Percentiles rank a stretch among this genome's conserved stretches.
phyloP scores from a whole-genome alignment of 768 basidiomycete species.

The Favolaschia claudopus region DNA sequence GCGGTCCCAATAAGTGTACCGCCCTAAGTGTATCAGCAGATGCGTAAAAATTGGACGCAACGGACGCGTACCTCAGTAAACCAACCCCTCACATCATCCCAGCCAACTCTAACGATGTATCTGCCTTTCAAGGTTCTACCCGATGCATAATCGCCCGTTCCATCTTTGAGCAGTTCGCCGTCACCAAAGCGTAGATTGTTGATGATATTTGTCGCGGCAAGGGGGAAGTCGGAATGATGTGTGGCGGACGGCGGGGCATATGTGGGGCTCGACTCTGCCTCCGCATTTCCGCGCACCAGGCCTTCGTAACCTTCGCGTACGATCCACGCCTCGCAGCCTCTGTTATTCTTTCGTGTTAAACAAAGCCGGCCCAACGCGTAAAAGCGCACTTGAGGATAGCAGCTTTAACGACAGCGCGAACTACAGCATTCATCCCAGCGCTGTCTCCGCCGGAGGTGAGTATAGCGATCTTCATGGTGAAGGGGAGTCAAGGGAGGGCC shows the following conservation, averaged over 20 bases:
- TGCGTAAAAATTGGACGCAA: not conserved
- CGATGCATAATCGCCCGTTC: slow-evolving; percentile 75
- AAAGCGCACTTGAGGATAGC: slow-evolving; percentile 84
- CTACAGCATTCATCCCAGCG: slow-evolving; percentile 97
- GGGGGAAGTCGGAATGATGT: slow-evolving; percentile 11
- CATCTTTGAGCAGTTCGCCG: slow-evolving; percentile 77
- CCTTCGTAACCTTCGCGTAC: slow-evolving; percentile 99
- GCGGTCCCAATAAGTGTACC: slow-evolving; percentile 98
- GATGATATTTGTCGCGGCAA: slow-evolving; percentile 48
- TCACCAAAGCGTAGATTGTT: slow-evolving; percentile 86
- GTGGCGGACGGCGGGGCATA: slow-evolving; percentile 31
- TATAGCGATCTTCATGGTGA: slow-evolving; percentile 86
- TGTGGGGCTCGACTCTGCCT: slow-evolving; percentile 42
- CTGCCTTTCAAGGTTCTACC: slow-evolving; percentile 85
- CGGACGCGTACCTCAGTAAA: slow-evolving; percentile 77
- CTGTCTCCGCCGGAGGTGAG: slow-evolving; percentile 97
- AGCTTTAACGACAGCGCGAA: slow-evolving; percentile 91
- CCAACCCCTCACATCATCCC: slow-evolving; percentile 98
- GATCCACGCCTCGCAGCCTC: slow-evolving; percentile 95
- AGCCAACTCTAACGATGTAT: slow-evolving; percentile 95
- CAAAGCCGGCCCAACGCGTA: not conserved
- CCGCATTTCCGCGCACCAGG: slow-evolving; percentile 89
- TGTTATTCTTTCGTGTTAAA: slow-evolving; percentile 38
- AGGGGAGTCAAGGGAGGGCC: not conserved
- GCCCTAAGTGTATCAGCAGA: slow-evolving; percentile 56